Conservation (phyloP, 2,329 filamentous ascomycete species). For the Aspergillus tamarii region DNA sequence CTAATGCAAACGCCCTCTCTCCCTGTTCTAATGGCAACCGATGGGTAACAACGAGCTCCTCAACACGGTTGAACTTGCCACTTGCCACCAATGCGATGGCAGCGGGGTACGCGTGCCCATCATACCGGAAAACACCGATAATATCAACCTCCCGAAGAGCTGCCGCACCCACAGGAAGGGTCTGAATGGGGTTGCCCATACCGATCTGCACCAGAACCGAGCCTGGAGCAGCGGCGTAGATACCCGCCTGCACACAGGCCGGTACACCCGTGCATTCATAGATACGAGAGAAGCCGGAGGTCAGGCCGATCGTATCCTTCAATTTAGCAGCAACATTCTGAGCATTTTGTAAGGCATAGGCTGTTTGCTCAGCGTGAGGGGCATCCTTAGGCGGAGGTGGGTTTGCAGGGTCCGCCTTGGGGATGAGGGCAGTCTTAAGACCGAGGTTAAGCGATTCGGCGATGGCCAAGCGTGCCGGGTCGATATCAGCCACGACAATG, state of each 20-base stretch:
- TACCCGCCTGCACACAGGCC: slow-evolving; percentile 49
- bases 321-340: slow-evolving; percentile 39
- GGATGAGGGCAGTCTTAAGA: slow-evolving; percentile 42
- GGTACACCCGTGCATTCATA: slow-evolving; percentile 53
- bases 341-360: slow-evolving; percentile 39
- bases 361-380: slow-evolving; percentile 35
- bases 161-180: slow-evolving; percentile 57
- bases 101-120: slow-evolving; percentile 56
- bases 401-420: slow-evolving; percentile 30
- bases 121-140: slow-evolving; percentile 61
- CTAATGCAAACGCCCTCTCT: slow-evolving; percentile 55
- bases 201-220: slow-evolving; percentile 59
- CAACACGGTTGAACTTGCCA: slow-evolving; percentile 52
- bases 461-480: slow-evolving; percentile 59
- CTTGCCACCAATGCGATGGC: slow-evolving; percentile 57
- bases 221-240: slow-evolving; percentile 51
- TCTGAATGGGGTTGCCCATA: slow-evolving; percentile 60
- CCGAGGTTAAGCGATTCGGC: slow-evolving; percentile 46
- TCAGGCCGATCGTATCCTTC: slow-evolving; percentile 28
- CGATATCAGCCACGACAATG: slow-evolving; percentile 65
- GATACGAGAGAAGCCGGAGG: slow-evolving; percentile 45
- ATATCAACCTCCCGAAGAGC: slow-evolving; percentile 60
- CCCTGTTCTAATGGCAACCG: slow-evolving; percentile 52
- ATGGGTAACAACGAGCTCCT: slow-evolving; percentile 59
- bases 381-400: slow-evolving; percentile 37